These are phyloP conservation scores for Puya raimondii DNA, from an alignment of 176 grass and related monocot genomes.

Conservation along the genomic window DNA sequence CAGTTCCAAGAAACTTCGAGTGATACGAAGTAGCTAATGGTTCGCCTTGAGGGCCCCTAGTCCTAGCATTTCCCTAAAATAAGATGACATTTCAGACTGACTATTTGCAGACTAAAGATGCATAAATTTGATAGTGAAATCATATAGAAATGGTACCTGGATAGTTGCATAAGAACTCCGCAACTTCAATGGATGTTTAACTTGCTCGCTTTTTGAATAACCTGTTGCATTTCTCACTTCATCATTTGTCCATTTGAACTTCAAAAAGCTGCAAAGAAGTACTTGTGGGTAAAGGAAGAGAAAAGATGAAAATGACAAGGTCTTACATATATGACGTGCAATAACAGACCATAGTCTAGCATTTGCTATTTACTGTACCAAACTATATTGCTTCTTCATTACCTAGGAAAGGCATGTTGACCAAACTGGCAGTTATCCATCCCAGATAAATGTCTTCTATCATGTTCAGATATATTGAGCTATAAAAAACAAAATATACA, in stretches of 20 bases:
- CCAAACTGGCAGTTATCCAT: constrained; percentile 30
- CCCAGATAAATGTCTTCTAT: constrained; percentile 60
- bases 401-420: constrained; percentile 30
- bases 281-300: constrained; percentile 7
- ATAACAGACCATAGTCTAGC: not conserved
- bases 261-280: constrained; percentile 27
- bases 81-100: not conserved
- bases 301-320: constrained; percentile 1
- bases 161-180: constrained; percentile 65
- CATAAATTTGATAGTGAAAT: too few relatives aligned
- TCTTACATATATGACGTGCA: not conserved
- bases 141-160: constrained; percentile 32
- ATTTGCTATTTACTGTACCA: not conserved
- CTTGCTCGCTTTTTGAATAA: constrained; percentile 38
- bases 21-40: constrained; percentile 73
- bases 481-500: constrained; percentile 30
- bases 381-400: constrained; percentile 6
- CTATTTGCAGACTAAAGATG: too few relatives aligned
- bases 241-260: constrained; percentile 48
- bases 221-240: constrained; percentile 57
- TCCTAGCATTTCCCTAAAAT: constrained; percentile 58
- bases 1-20: constrained; percentile 79
- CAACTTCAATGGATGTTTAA: constrained; percentile 61
- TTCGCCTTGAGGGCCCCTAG: constrained; percentile 64
- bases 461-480: constrained; percentile 62